These are phyloP conservation scores for Amanita pallidorosea DNA, from an alignment of 768 basidiomycete genomes.

Conservation along the genomic window DNA sequence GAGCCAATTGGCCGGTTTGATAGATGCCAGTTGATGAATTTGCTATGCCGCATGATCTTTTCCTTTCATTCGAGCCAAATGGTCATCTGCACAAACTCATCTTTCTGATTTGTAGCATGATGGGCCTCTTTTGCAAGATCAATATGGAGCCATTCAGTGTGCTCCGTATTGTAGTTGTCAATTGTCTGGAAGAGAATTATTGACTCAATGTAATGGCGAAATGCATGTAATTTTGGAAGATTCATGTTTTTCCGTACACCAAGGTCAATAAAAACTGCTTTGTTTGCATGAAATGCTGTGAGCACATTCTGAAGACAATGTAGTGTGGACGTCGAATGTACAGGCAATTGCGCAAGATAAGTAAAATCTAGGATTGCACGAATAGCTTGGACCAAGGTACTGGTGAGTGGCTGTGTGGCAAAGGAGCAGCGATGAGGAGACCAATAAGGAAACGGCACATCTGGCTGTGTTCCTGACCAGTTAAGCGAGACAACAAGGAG, in stretches of 20 bases:
- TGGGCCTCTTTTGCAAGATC: background rate
- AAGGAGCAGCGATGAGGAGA: conserved; percentile 10
- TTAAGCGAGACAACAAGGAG: conserved; percentile 23
- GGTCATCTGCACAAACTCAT: conserved; percentile 1
- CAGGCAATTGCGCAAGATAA: conserved; percentile 10
- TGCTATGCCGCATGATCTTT: background rate
- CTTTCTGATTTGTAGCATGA: background rate
- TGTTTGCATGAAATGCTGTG: background rate
- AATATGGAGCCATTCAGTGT: background rate
- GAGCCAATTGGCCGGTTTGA: background rate
- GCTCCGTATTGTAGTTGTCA: conserved; percentile 9
- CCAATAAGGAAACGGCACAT: conserved; percentile 19
- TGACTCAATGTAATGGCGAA: conserved; percentile 7
- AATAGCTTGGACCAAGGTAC: conserved; percentile 3
- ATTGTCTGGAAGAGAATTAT: conserved; percentile 10
- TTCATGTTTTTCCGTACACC: conserved; percentile 14
- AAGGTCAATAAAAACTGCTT: conserved; percentile 10
- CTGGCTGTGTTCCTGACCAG: conserved; percentile 25
- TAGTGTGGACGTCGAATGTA: conserved; percentile 8
- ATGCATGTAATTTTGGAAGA: conserved; percentile 14
- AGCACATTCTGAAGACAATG: conserved; percentile 10
- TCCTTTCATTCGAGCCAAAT: conserved; percentile 1
- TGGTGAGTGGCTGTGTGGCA: background rate
- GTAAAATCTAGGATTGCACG: conserved; percentile 16
- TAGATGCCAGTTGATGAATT: background rate